Base-by-base conservation (phyloP, 371 early-diverging fungal species). In the Mucor indicus region DNA sequence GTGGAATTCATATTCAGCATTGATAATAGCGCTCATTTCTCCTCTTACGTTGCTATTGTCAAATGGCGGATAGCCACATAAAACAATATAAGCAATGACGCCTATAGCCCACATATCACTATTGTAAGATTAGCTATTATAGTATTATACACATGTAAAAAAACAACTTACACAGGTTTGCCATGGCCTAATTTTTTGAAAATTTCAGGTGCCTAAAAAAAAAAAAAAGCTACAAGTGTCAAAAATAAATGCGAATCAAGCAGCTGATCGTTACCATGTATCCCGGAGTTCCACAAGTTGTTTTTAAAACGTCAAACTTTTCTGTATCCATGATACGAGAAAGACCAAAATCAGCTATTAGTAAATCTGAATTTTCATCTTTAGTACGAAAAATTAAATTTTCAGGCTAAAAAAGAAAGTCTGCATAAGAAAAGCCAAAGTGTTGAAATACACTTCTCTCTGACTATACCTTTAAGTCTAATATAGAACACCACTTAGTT, bases 21-120 rank as follows among this genome's bases (percentile, higher is more conserved):
- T 63, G 42, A 91, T 62, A 52, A 94, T 90, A 24, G 85, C 85
- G 33, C 85, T 65, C 69, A 80, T 81, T 53, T 84, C 86, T 33
- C 77, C 79, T 27, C 71, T 53, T 13, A 72, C 78, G 42, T 69
- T 75, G 29, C 79, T 72, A 9, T 76, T 85, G 55, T 93, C 94
- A 77, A 94, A 97, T 10, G 98, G 98, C 10, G 93, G 85, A 47
- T 80, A 84, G 7, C 98, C 98, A 62, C 87, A 87, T 10, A 94
- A 64, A 61, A 95, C 74, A 31, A 91, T 92, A 65, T 86, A 95
- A 3, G 93, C 79, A 44, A 97, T 88, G 12, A 97, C 92, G 13
- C 98, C 98, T 57, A 95, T 70, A 10, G 91, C 87, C 96, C 96
- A 98, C 63, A 95, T 74, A 55, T 98, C 98, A 19, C 76, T 75